phyloP scores from a whole-genome alignment of 139 green algal species.

The Yamagishiella unicocca region DNA sequence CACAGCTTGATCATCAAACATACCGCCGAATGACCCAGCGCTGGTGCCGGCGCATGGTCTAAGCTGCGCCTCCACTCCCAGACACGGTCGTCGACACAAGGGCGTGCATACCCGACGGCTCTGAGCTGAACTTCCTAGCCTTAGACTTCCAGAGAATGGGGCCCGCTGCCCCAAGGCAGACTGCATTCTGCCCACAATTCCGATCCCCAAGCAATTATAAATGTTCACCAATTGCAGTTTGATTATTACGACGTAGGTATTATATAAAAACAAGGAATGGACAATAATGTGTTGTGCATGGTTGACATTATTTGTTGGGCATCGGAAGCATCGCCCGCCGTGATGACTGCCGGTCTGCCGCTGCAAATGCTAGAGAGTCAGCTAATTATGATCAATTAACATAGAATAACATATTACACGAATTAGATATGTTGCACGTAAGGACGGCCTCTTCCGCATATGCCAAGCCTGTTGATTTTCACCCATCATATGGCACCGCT shows the following conservation, averaged over 20 bases:
- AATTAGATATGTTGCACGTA: conserved; percentile 13
- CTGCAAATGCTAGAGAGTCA: too few species aligned
- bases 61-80: conserved; percentile 5
- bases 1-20: background rate
- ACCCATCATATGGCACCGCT: conserved; percentile 90
- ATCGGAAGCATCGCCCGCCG: too few species aligned
- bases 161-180: conserved; percentile 2
- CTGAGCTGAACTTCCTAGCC: background rate
- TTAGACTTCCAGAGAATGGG: background rate
- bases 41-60: conserved; percentile 23
- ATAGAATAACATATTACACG: background rate
- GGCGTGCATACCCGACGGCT: background rate
- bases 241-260: too few species aligned
- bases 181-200: conserved; percentile 4
- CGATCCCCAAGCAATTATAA: too few species aligned
- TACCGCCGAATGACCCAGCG: background rate
- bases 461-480: conserved; percentile 50
- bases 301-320: too few species aligned
- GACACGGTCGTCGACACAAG: background rate
- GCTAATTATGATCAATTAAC: too few species aligned
- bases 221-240: too few species aligned
- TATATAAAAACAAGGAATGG: too few species aligned
- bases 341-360: too few species aligned
- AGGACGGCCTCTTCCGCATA: conserved; percentile 19
- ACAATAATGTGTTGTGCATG: too few species aligned